A percentile compares a stretch with the other conserved stretches of the same genome.
Evolutionary conservation across 2,329 filamentous ascomycete species (phyloP).

Genomic region (Aspergillus glaucus): DNA sequence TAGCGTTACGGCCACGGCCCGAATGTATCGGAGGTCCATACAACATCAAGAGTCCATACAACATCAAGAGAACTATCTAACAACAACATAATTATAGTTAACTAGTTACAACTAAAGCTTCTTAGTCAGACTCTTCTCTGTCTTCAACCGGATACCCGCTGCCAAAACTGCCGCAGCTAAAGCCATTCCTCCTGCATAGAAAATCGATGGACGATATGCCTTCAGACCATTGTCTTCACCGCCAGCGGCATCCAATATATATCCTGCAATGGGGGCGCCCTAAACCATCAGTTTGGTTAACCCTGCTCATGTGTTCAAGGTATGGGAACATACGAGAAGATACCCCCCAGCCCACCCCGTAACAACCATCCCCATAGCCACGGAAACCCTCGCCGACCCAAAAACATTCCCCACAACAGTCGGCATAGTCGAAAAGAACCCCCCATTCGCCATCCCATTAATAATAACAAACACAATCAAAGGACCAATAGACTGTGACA

Average conservation of each 20-base stretch:
- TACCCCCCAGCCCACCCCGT: constrained; percentile 58
- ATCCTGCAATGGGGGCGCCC: constrained; percentile 56
- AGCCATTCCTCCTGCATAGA: constrained; percentile 53
- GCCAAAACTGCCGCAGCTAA: constrained; percentile 42
- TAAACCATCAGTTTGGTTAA: too few relatives aligned
- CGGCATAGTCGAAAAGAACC: constrained; percentile 59
- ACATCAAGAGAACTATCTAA: too few relatives aligned
- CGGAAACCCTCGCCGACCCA: constrained; percentile 48
- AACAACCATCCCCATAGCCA: constrained; percentile 58
- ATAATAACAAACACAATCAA: constrained; percentile 53
- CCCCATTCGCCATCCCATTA: constrained; percentile 56
- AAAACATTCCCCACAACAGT: constrained; percentile 57
- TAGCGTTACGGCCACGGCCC: not conserved
- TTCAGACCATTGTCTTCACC: constrained; percentile 45
- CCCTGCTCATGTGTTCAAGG: too few relatives aligned
- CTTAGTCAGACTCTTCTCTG: constrained; percentile 33
- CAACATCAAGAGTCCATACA: too few relatives aligned
- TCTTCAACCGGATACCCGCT: constrained; percentile 38
- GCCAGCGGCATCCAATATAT: constrained; percentile 51
- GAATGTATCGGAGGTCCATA: not conserved
- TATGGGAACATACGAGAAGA: constrained; percentile 44
- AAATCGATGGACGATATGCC: constrained; percentile 56
- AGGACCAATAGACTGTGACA: constrained; percentile 49
- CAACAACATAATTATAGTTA: too few relatives aligned
- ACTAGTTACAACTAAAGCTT: constrained; percentile 29